Conservation (phyloP, 2,329 filamentous ascomycete species). For the Cladophialophora immunda region DNA sequence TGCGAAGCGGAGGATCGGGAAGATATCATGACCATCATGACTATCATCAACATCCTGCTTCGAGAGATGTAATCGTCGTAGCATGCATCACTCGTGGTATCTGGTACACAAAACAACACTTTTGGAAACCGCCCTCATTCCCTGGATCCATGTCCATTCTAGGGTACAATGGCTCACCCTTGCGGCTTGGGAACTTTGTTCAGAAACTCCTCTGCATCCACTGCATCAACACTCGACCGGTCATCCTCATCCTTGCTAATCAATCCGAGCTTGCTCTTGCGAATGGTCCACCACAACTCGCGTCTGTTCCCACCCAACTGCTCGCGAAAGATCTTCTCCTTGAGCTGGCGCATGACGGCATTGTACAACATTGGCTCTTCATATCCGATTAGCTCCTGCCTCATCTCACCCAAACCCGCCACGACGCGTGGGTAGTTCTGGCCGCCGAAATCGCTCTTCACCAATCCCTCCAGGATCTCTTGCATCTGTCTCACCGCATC, state of each 20-base stretch:
- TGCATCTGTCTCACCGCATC: slow-evolving; percentile 79
- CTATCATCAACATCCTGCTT: not conserved
- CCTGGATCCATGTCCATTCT: not conserved
- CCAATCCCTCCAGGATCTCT: slow-evolving; percentile 71
- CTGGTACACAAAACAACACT: slow-evolving; percentile 11
- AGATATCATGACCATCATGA: slow-evolving; percentile 51
- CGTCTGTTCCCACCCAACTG: slow-evolving; percentile 78
- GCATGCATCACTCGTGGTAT: not conserved
- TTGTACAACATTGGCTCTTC: slow-evolving; percentile 84
- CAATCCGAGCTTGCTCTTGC: slow-evolving; percentile 73
- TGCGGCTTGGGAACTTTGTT: slow-evolving; percentile 1
- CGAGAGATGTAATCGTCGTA: not conserved
- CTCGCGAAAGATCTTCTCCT: slow-evolving; percentile 73
- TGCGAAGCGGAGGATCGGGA: slow-evolving; percentile 57
- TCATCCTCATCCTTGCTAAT: slow-evolving; percentile 53
- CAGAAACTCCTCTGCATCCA: slow-evolving; percentile 31
- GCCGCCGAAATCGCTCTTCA: slow-evolving; percentile 78
- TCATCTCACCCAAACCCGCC: slow-evolving; percentile 79
- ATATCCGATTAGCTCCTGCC: slow-evolving; percentile 76
- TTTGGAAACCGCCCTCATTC: not conserved
- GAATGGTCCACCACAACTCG: slow-evolving; percentile 83
- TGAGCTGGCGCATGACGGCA: slow-evolving; percentile 73
- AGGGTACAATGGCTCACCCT: not conserved
- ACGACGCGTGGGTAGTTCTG: slow-evolving; percentile 76
- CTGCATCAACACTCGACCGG: slow-evolving; percentile 19